phyloP scores from a whole-genome alignment of 2,329 filamentous ascomycete genomes.

The Tympanopsis confertula region DNA sequence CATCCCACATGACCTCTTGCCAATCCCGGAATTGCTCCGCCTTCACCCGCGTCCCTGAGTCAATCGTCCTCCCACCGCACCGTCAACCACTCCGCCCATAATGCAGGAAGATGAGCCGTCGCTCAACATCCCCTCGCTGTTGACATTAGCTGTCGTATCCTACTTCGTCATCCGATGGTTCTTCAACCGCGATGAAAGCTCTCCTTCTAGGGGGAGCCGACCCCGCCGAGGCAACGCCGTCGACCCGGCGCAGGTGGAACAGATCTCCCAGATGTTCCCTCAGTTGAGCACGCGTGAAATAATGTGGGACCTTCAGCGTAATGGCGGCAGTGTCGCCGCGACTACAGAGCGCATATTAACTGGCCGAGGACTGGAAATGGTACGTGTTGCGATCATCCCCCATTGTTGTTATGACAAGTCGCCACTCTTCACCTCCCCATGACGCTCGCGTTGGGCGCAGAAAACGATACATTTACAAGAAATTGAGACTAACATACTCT shows the following conservation, averaged over 20 bases:
- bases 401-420: too few species aligned
- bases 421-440: too few species aligned
- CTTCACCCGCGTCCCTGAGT: too few species aligned
- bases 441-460: neutral
- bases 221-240: neutral
- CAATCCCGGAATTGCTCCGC: too few species aligned
- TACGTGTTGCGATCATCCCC: neutral
- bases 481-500: neutral
- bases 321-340: slow-evolving; percentile 1
- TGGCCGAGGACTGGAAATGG: neutral
- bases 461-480: neutral
- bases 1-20: too few species aligned
- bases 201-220: neutral
- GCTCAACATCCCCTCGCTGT: neutral
- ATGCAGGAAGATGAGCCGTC: neutral
- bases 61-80: too few species aligned
- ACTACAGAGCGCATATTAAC: neutral
- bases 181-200: neutral
- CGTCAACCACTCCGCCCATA: too few species aligned
- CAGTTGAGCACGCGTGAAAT: neutral
- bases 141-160: neutral
- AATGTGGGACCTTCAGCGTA: slow-evolving; percentile 1
- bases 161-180: slow-evolving; percentile 1
- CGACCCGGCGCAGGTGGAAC: neutral
- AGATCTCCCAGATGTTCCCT: neutral